phyloP scores from a whole-genome alignment of 768 basidiomycete genomes.

The Mycena rosella region DNA sequence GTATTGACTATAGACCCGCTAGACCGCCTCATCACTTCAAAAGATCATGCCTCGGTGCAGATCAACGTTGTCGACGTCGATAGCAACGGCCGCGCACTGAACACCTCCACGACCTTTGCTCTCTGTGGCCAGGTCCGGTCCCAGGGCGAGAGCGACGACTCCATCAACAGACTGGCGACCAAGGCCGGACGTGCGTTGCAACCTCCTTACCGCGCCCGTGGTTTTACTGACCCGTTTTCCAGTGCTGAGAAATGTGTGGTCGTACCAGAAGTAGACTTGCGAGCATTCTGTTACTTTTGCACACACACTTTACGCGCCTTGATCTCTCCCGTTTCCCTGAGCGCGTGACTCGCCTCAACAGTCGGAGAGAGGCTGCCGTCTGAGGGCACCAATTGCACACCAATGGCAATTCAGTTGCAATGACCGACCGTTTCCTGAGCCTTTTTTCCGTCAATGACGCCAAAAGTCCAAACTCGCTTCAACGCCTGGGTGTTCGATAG shows the following conservation, averaged over 20 bases:
- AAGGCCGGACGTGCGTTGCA: conserved; percentile 88
- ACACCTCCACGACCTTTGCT: conserved; percentile 91
- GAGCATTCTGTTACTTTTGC: conserved; percentile 1
- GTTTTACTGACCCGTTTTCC: conserved; percentile 14
- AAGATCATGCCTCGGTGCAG: conserved; percentile 99
- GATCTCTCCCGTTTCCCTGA: conserved; percentile 8
- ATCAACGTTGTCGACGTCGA: conserved; percentile 96
- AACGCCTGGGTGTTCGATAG: too few relatives aligned
- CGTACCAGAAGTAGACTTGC: conserved; percentile 84
- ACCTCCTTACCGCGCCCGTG: neutral
- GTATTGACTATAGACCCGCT: conserved; percentile 18
- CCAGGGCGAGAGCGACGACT: conserved; percentile 96
- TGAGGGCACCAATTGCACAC: too few relatives aligned
- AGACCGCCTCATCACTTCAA: conserved; percentile 99
- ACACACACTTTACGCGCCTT: conserved; percentile 13
- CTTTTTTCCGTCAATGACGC: too few relatives aligned
- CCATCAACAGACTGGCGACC: conserved; percentile 95
- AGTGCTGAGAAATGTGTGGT: conserved; percentile 98
- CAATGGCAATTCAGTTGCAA: neutral
- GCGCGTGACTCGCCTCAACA: neutral
- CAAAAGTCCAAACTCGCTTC: too few relatives aligned
- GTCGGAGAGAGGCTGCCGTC: neutral
- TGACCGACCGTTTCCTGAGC: too few relatives aligned
- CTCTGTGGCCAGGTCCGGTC: conserved; percentile 95
- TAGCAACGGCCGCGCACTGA: conserved; percentile 82